Evolutionary conservation across 75 land plant genomes (phyloP).

Genomic region (Sequoia sempervirens): DNA sequence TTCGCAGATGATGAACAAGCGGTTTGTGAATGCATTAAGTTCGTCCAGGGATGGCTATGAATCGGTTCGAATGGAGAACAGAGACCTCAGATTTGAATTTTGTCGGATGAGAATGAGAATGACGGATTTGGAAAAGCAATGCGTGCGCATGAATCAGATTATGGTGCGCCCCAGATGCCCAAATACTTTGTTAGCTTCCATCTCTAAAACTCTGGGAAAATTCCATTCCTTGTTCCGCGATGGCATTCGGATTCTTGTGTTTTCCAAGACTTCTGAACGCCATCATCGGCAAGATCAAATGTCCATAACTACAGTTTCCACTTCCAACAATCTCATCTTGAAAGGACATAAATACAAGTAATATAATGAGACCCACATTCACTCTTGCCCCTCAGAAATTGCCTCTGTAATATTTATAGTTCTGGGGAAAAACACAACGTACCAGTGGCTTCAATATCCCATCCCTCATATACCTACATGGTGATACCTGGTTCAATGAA

Average conservation of each 20-base stretch:
- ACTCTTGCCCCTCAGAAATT: too few species aligned
- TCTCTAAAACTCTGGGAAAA: not conserved
- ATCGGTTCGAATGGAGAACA: constrained; percentile 1
- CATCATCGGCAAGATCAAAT: not conserved
- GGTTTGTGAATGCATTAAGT: not conserved
- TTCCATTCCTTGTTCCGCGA: not conserved
- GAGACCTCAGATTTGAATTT: not conserved
- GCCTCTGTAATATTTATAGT: too few species aligned
- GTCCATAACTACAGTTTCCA: not conserved
- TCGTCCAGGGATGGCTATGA: not conserved
- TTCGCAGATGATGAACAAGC: not conserved
- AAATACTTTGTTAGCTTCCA: not conserved
- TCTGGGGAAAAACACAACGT: too few species aligned
- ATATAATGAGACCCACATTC: too few species aligned
- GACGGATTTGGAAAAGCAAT: not conserved
- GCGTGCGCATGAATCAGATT: not conserved
- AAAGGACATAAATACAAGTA: not conserved
- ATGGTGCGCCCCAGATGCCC: not conserved
- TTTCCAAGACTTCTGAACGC: not conserved
- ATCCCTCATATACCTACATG: too few species aligned
- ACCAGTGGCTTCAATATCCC: too few species aligned
- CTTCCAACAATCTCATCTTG: not conserved
- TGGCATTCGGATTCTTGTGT: not conserved
- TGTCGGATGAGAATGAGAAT: not conserved
- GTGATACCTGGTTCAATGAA: too few species aligned